A percentile compares a stretch with the other conserved stretches of the same genome.
Evolutionary conservation across 73 alveolate species (phyloP).

Genomic region (Paramecium biaurelia): DNA sequence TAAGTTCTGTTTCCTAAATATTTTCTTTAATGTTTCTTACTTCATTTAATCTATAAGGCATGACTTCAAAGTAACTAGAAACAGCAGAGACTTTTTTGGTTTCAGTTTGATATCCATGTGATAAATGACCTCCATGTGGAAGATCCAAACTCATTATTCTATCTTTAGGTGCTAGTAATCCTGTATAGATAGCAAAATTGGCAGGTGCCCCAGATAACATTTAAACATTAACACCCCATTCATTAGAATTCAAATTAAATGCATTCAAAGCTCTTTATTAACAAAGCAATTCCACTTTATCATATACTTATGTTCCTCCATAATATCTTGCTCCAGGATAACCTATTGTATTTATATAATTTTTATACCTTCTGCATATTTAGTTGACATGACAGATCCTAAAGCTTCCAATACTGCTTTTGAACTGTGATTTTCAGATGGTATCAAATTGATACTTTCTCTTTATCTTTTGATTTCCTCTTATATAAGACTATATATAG

Average conservation of each 20-base stretch:
- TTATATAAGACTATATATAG: conserved; percentile 71
- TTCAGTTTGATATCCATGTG: conserved; percentile 93
- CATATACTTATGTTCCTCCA: conserved; percentile 94
- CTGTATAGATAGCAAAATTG: conserved; percentile 93
- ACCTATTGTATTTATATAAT: neutral
- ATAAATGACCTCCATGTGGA: conserved; percentile 97
- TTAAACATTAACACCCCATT: conserved; percentile 97
- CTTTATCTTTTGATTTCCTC: conserved; percentile 80
- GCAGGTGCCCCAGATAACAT: conserved; percentile 96
- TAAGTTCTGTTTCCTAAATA: conserved; percentile 75
- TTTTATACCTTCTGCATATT: conserved; percentile 94
- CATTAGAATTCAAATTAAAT: conserved; percentile 78
- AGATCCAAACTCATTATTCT: conserved; percentile 87
- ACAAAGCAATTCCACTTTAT: conserved; percentile 86
- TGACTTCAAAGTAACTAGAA: conserved; percentile 85
- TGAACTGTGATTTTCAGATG: conserved; percentile 85
- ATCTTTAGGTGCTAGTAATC: conserved; percentile 85
- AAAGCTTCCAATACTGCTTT: conserved; percentile 85
- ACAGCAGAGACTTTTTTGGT: conserved; percentile 89
- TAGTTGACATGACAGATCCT: conserved; percentile 94
- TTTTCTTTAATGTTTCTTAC: conserved; percentile 27
- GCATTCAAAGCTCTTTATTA: conserved; percentile 88
- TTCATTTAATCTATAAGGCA: conserved; percentile 85
- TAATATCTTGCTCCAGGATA: conserved; percentile 93
- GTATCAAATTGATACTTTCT: conserved; percentile 86